phyloP scores from a whole-genome alignment of 768 basidiomycete species.

The Suillus brevipes region DNA sequence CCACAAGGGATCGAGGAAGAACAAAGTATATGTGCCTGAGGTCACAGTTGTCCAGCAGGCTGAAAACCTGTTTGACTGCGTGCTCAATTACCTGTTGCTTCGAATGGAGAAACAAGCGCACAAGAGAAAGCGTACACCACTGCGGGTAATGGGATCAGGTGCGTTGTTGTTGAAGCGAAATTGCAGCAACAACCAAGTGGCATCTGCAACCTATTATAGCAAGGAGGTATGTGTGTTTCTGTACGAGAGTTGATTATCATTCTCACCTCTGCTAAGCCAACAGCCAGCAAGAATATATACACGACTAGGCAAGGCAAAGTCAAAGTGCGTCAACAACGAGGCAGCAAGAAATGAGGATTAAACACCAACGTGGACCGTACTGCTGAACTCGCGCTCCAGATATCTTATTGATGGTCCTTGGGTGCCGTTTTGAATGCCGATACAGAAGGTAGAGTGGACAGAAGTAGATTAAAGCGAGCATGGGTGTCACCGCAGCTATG shows the following conservation, averaged over 20 bases:
- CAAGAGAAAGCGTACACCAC: slow-evolving; percentile 50
- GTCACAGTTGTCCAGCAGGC: slow-evolving; percentile 63
- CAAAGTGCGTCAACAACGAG: slow-evolving; percentile 20
- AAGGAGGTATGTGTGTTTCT: slow-evolving; percentile 9
- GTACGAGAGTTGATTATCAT: background rate
- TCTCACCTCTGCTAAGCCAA: slow-evolving; percentile 48
- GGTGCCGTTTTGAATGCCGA: slow-evolving; percentile 45
- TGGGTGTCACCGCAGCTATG: slow-evolving; percentile 35
- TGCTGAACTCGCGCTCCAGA: slow-evolving; percentile 47
- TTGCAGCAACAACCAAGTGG: slow-evolving; percentile 61
- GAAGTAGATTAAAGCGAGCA: slow-evolving; percentile 47
- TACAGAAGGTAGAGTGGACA: slow-evolving; percentile 51
- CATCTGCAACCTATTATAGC: slow-evolving; percentile 45
- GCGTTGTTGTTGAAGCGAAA: slow-evolving; percentile 53
- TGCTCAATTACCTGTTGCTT: slow-evolving; percentile 8
- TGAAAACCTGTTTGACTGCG: slow-evolving; percentile 43
- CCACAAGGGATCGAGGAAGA: slow-evolving; percentile 62
- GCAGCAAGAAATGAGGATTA: background rate
- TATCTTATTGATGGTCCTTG: slow-evolving; percentile 50
- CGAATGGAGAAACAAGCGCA: slow-evolving; percentile 29
- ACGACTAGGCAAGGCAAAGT: slow-evolving; percentile 34
- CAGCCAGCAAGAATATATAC: slow-evolving; percentile 52
- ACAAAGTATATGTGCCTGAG: slow-evolving; percentile 50
- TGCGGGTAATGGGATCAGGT: slow-evolving; percentile 46
- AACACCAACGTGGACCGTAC: slow-evolving; percentile 52